Evolutionary conservation across 164 flowering plant genomes (phyloP), one percentile per base, ranked within the genome.

Genomic region (Annona squamosa): DNA sequence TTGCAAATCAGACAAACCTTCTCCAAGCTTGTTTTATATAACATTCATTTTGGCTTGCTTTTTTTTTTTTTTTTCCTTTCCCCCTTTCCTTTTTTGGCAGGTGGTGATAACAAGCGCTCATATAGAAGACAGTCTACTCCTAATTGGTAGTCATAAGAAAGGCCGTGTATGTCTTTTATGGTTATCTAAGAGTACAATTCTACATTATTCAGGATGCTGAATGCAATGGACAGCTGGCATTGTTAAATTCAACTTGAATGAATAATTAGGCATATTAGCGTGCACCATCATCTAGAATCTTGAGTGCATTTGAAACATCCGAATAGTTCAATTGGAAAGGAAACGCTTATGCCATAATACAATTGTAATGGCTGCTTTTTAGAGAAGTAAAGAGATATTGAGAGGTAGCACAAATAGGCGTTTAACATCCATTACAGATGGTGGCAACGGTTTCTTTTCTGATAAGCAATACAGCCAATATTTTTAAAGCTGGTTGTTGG

Each of bases 131-230:
- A 79, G 71, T 74, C 86, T 88, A 73, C 79, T 86, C 46, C 88
- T 90, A 68, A 85, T 90, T 78, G 92, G 95, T 64, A 90, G 95
- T 74, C 90, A 88, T 86, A 87, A 81, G 75, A 87, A 88, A 82
- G 80, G 75, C 69, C 86, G 88, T 90, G 95, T 90, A 64, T 44
- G 42, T 66, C 3, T 10, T 46, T 66, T 66, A 44, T 68, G 4
- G 26, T 37, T 16, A 67, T 45, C 41, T 65, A 41, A 43, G 2
- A 41, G 16, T 7, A 26, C 37, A 26, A 26, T 26, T 26, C 37
- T 26, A 26, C n/a, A 63, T n/a, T 63, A 17, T 19, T 37, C 3
- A 17, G 19, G 65, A 17, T 5, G 18, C 65, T 63, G 65, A 17
- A 19, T 37, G 5, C 19, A 63, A 19, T 3, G 65, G 26, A 63